A percentile compares a stretch with the other conserved stretches of the same genome.
These are phyloP conservation scores for Cladorrhinum sp. DNA, from an alignment of 2,329 filamentous ascomycete species.

Conservation along the genomic window DNA sequence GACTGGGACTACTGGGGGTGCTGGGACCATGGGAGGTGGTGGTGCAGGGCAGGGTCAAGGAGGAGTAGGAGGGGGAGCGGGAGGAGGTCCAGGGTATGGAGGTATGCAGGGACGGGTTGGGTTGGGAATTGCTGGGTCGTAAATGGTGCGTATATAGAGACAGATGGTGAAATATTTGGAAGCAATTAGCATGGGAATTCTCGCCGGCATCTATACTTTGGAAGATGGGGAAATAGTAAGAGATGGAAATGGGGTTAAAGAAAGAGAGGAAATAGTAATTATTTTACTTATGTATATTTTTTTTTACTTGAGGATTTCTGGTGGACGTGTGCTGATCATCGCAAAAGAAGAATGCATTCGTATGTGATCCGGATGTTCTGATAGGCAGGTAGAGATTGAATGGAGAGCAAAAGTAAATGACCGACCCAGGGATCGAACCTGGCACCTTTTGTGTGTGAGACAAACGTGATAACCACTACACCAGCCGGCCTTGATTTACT, in stretches of 20 bases:
- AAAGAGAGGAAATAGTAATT: too few species aligned
- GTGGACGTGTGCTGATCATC: too few species aligned
- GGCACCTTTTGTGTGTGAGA: conserved; percentile 6
- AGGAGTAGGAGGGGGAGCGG: conserved; percentile 40
- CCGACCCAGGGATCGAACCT: conserved; percentile 4
- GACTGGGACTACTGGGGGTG: conserved; percentile 41
- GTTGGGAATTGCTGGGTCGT: conserved; percentile 52
- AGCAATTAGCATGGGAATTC: too few species aligned
- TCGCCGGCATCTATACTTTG: too few species aligned
- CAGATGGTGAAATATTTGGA: too few species aligned
- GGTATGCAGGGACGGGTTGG: conserved; percentile 42
- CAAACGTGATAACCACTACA: conserved; percentile 6
- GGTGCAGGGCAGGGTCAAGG: conserved; percentile 17
- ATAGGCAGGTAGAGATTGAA: background rate
- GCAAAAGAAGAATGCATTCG: background rate
- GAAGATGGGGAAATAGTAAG: too few species aligned
- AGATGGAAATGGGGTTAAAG: too few species aligned
- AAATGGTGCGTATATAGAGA: conserved; percentile 6
- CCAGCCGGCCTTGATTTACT: background rate
- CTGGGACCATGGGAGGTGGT: background rate
- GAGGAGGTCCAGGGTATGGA: background rate
- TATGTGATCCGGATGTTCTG: too few species aligned
- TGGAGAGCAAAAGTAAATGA: background rate
- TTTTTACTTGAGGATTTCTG: too few species aligned
- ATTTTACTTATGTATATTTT: too few species aligned